Conservation (phyloP, 192 early-diverging fungal genomes). For the Coemansia sp. region DNA sequence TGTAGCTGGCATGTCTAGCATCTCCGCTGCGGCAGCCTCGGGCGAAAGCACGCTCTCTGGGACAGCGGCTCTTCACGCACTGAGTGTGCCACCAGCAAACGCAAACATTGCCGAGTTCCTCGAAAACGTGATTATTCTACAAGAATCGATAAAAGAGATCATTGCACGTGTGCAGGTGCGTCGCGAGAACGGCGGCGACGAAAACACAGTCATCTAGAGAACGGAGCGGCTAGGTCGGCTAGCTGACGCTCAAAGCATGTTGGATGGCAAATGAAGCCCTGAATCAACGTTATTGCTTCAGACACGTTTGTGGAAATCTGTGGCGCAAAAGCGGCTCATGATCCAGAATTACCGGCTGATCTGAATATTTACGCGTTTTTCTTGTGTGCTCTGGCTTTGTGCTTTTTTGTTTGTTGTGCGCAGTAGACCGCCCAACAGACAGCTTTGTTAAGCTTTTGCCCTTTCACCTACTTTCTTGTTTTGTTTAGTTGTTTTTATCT, state of each 20-base stretch:
- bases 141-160: slow-evolving; percentile 91
- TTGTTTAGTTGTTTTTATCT: background rate
- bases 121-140: slow-evolving; percentile 89
- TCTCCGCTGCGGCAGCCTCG: background rate
- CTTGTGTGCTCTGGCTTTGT: background rate
- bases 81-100: slow-evolving; percentile 45
- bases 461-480: background rate
- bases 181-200: slow-evolving; percentile 72
- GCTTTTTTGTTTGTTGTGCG: background rate
- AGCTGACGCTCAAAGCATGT: too few relatives aligned
- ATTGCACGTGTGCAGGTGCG: slow-evolving; percentile 80
- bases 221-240: background rate
- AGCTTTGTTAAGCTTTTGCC: too few relatives aligned
- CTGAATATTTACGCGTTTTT: background rate
- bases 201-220: slow-evolving; percentile 41
- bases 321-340: too few relatives aligned
- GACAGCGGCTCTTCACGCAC: slow-evolving; percentile 29
- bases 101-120: slow-evolving; percentile 59
- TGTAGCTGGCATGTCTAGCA: slow-evolving; percentile 4
- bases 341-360: too few relatives aligned
- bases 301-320: too few relatives aligned
- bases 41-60: slow-evolving; percentile 12
- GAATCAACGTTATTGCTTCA: too few relatives aligned
- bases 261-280: too few relatives aligned
- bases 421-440: too few relatives aligned